Base-by-base conservation (phyloP, 352 stramenopile genomes). In the Pythium apleroticum region DNA sequence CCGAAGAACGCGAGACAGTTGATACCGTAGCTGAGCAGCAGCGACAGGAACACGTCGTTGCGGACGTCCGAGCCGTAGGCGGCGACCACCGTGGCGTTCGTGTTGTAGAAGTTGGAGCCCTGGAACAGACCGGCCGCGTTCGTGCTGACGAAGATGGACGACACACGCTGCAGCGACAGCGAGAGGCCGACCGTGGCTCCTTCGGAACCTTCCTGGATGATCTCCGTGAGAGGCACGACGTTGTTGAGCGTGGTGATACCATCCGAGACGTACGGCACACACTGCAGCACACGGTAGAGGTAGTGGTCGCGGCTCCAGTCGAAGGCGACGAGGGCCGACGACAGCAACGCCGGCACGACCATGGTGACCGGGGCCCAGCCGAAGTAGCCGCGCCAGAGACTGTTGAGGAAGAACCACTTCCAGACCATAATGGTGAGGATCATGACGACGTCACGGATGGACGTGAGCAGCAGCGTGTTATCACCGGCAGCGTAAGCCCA, bases 161-260 rank as follows among this genome's bases (percentile, higher is more conserved):
- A 72, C 37, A 77, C 76, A 25, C 75, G 74, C 64, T 89, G 77
- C 54, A 90, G 62, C 10, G 79, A 82, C n/a, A 89, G 65, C 22
- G 70, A 80, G 31, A 90, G 71, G 20, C 81, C 81, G 43, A 89
- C 78, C 5, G 84, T 75, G 1, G 79, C 76, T 14, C 79, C 81
- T 43, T 90, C 81, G 0, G 75, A 89, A 2, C 81, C 81, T 56
- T 86, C 77, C 61, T 90, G 75, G 27, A 84, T 77, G 61, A 90
- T 89, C 54, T 90, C 81, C 3, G 76, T 88, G 20, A 88, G 68
- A 7, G 81, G 79, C 27, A 89, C 77, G 57, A 89, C 74, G 35
- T 70, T 75, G 59, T 80, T 81, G 27, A 90, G 57, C 24, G 76
- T 60, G 15, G 69, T 75, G 46, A 90, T 87, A 22, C 79, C 81